Conservation (phyloP, 129 eudicot genomes). For the Pseudognaphalium luteoalbum region DNA sequence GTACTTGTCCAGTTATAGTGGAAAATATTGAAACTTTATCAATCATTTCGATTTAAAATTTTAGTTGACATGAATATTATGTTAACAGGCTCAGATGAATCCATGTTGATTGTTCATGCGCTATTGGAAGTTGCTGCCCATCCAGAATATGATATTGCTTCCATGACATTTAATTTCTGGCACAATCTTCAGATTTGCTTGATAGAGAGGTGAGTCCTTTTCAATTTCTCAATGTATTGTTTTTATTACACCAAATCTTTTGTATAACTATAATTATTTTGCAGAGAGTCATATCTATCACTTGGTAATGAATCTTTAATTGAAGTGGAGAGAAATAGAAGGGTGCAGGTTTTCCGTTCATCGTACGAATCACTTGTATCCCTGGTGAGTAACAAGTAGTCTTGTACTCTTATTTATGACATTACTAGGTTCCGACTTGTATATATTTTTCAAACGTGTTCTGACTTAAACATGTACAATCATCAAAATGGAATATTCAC, state of each 20-base stretch:
- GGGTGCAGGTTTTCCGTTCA: slow-evolving; percentile 72
- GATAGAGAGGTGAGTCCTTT: slow-evolving; percentile 62
- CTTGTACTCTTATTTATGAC: slow-evolving; percentile 4
- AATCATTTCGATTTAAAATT: slow-evolving; percentile 1
- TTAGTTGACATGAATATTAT: slow-evolving; percentile 11
- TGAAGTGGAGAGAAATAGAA: slow-evolving; percentile 82
- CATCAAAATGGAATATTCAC: neutral
- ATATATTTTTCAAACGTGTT: neutral
- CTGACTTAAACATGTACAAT: neutral
- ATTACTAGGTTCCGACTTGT: neutral
- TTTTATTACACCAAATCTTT: slow-evolving; percentile 19
- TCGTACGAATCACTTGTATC: slow-evolving; percentile 95
- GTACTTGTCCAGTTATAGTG: slow-evolving; percentile 13
- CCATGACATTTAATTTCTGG: slow-evolving; percentile 99
- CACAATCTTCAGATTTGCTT: slow-evolving; percentile 88
- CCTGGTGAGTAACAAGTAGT: slow-evolving; percentile 58
- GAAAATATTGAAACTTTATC: slow-evolving; percentile 6
- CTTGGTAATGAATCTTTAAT: slow-evolving; percentile 59
- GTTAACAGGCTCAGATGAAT: slow-evolving; percentile 88
- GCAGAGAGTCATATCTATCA: slow-evolving; percentile 68
- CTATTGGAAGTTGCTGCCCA: slow-evolving; percentile 95
- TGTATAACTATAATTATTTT: slow-evolving; percentile 31
- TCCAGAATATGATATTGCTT: slow-evolving; percentile 97
- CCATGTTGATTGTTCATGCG: slow-evolving; percentile 96
- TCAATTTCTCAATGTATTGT: slow-evolving; percentile 7